These are phyloP conservation scores for Pleurozium schreberi DNA, from an alignment of 225 moss, liverwort and hornwort genomes.

Conservation along the genomic window DNA sequence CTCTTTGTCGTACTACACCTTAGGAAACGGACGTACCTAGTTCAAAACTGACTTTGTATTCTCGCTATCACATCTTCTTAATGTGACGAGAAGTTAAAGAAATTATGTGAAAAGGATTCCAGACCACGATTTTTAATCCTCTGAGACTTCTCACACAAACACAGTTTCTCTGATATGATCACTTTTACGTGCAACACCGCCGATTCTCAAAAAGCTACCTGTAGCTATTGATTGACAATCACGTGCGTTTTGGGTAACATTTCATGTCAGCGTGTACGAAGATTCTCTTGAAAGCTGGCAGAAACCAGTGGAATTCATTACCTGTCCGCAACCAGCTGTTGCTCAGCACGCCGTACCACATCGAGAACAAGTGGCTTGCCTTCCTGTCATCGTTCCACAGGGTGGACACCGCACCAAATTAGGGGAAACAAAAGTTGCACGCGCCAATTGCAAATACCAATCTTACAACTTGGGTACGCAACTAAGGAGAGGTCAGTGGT, in stretches of 20 bases:
- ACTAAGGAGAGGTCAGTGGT: neutral
- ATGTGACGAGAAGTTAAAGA: neutral
- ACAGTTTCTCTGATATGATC: neutral
- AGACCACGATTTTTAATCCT: neutral
- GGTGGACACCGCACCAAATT: neutral
- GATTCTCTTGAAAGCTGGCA: neutral
- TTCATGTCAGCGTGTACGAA: neutral
- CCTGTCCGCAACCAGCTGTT: constrained; percentile 59
- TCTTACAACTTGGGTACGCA: neutral
- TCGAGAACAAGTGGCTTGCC: constrained; percentile 90
- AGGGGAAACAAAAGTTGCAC: neutral
- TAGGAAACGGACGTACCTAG: neutral
- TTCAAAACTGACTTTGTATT: neutral
- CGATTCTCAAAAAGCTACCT: neutral
- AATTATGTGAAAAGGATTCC: neutral
- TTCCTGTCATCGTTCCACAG: constrained; percentile 30
- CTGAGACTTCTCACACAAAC: neutral
- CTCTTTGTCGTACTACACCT: neutral
- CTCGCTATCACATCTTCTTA: no score
- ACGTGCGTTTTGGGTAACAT: neutral
- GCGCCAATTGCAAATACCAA: neutral
- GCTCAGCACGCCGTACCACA: constrained; percentile 76
- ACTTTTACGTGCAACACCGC: neutral
- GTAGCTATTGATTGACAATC: neutral
- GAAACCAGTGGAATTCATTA: neutral